Evolutionary conservation across 768 basidiomycete genomes (phyloP).

Genomic region (Ramaria rubella): DNA sequence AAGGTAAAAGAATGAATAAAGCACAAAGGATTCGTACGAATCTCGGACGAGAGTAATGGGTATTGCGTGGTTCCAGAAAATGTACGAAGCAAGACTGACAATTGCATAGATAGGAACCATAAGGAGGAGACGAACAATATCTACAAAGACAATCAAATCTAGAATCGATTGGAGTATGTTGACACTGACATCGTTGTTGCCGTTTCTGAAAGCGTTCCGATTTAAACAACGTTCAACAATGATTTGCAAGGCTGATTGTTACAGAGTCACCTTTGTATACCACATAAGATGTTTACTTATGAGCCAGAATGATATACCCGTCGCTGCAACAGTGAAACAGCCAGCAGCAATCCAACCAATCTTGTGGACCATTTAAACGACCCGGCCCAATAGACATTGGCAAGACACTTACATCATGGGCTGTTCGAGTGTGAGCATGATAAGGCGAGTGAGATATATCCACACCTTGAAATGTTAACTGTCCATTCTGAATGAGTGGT

Average conservation of each 20-base stretch:
- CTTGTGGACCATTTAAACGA: slow-evolving; percentile 24
- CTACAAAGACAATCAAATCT: slow-evolving; percentile 25
- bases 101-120: slow-evolving; percentile 73
- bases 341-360: slow-evolving; percentile 66
- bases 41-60: slow-evolving; percentile 65
- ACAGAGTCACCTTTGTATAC: slow-evolving; percentile 56
- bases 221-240: background rate
- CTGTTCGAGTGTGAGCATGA: slow-evolving; percentile 24
- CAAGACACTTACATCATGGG: slow-evolving; percentile 44
- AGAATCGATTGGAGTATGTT: background rate
- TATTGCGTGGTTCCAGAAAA: slow-evolving; percentile 69
- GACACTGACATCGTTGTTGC: slow-evolving; percentile 55
- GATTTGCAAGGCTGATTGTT: background rate
- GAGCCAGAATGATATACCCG: slow-evolving; percentile 62
- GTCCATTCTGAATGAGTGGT: slow-evolving; percentile 55
- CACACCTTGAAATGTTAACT: slow-evolving; percentile 53
- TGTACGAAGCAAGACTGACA: slow-evolving; percentile 60
- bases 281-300: slow-evolving; percentile 63
- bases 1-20: slow-evolving; percentile 75
- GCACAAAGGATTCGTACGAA: slow-evolving; percentile 67
- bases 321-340: slow-evolving; percentile 50
- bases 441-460: background rate
- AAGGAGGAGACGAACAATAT: slow-evolving; percentile 68
- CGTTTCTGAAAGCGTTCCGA: slow-evolving; percentile 55
- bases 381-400: background rate